Evolutionary conservation across 1,284 basidiomycete species (phyloP), one percentile per base, ranked within the genome.

Genomic region (Papiliotrema fonsecae): DNA sequence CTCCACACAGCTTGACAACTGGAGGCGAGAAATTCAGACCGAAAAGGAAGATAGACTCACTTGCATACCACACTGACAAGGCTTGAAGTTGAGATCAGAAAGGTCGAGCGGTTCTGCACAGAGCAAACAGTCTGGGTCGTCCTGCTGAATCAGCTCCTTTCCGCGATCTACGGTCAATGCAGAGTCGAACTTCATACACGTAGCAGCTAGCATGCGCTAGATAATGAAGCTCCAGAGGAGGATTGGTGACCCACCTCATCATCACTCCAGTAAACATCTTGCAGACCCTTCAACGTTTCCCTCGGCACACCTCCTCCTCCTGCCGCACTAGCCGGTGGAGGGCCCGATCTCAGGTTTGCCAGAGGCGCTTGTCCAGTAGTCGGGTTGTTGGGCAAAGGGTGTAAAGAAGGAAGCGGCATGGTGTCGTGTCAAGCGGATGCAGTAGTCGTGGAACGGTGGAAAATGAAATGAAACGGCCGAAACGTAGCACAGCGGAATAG

Each of bases 81-180:
- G 96, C 78, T 94, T 96, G 79, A 99, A 99, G 79, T 97, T 96
- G 70, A 97, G 83, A 80, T 99, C 96, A 36, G 92, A 93, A 57
- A 98, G 83, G 76, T 98, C 96, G 83, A 99, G 92, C 76, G 97
- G 93, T 71, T 98, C 96, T 50, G 97, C 83, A 77, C 96, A 99
- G 56, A 99, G 83, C 41, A 96, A 91, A 76, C 96, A 99, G 67
- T 98, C 94, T 61, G 88, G 87, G 67, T 97, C 92, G 75, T 98
- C 96, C 91, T 96, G 57, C 34, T 30, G 39, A 34, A 18, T 35
- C 39, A 42, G 39, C 39, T 10, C n/a, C n/a, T n/a, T n/a, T n/a
- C n/a, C n/a, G n/a, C n/a, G n/a, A n/a, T n/a, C n/a, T n/a, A n/a
- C n/a, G n/a, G n/a, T n/a, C n/a, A n/a, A 5, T 37, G 18, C 26